A percentile compares a stretch with the other conserved stretches of the same genome.
These are phyloP conservation scores for Leishmania major DNA, from an alignment of 208 protist genomes.

Conservation along the genomic window DNA sequence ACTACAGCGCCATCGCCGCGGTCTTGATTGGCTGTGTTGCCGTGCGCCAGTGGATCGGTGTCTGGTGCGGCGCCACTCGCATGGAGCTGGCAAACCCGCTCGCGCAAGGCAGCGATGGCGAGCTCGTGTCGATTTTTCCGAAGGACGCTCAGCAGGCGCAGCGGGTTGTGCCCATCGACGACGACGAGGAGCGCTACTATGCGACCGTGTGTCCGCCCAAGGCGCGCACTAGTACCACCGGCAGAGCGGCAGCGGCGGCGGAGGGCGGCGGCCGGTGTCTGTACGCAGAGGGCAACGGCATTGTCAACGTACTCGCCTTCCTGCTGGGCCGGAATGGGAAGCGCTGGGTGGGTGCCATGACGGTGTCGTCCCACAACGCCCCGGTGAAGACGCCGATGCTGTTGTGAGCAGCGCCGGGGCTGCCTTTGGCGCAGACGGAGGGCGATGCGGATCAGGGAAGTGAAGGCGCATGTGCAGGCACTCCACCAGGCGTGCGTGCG, in stretches of 20 bases:
- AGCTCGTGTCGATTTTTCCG: slow-evolving; percentile 70
- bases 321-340: slow-evolving; percentile 26
- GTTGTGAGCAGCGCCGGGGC: slow-evolving; percentile 11
- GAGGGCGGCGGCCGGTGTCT: slow-evolving; percentile 34
- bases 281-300: slow-evolving; percentile 42
- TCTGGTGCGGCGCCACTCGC: slow-evolving; percentile 52
- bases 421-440: neutral
- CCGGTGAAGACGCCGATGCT: slow-evolving; percentile 49
- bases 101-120: slow-evolving; percentile 56
- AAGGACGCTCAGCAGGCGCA: slow-evolving; percentile 23
- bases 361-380: slow-evolving; percentile 53
- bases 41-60: slow-evolving; percentile 54
- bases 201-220: slow-evolving; percentile 38
- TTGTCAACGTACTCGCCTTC: slow-evolving; percentile 53
- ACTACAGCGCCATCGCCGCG: slow-evolving; percentile 39
- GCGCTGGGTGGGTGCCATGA: slow-evolving; percentile 60
- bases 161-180: slow-evolving; percentile 22
- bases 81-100: slow-evolving; percentile 80
- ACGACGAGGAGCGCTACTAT: slow-evolving; percentile 51
- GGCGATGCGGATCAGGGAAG: too few species aligned
- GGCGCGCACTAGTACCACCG: slow-evolving; percentile 8
- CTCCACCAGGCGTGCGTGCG: too few species aligned
- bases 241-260: slow-evolving; percentile 7
- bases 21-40: slow-evolving; percentile 20
- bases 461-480: too few species aligned